Percentiles rank a stretch among this genome's conserved stretches.
Conservation (phyloP, 139 green algal genomes). For the Chlamydomonas applanata region DNA sequence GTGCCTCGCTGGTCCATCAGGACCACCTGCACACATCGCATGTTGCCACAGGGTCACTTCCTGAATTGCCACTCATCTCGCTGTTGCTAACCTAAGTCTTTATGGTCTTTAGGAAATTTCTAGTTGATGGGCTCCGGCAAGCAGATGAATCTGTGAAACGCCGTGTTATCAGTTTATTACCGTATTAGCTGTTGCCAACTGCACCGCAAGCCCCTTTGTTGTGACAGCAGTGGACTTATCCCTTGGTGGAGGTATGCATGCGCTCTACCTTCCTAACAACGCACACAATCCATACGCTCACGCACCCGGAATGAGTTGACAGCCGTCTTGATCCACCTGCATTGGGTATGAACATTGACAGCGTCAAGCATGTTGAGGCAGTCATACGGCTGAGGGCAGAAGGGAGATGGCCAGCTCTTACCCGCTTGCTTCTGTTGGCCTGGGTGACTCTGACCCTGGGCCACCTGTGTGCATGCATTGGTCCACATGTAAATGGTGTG, state of each 20-base stretch:
- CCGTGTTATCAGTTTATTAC: too few species aligned
- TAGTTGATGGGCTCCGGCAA: too few species aligned
- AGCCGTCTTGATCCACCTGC: background rate
- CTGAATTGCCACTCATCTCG: background rate
- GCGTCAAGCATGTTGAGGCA: too few species aligned
- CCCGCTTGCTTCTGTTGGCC: conserved; percentile 60
- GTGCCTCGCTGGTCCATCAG: conserved; percentile 46
- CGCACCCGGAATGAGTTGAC: background rate
- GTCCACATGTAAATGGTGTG: too few species aligned
- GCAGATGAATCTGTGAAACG: too few species aligned
- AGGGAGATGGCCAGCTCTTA: conserved; percentile 80
- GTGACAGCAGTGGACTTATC: background rate
- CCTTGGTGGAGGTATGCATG: background rate
- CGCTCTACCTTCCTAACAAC: background rate
- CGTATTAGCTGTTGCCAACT: too few species aligned
- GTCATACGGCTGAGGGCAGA: too few species aligned
- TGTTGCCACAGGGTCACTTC: background rate
- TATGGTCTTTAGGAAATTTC: too few species aligned
- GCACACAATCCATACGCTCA: background rate
- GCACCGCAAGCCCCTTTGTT: too few species aligned
- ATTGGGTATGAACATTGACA: conserved; percentile 61
- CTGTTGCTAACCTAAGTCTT: too few species aligned
- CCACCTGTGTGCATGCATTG: conserved; percentile 56
- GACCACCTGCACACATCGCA: too few species aligned
- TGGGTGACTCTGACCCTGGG: conserved; percentile 79